Base-by-base conservation (phyloP, 2,329 filamentous ascomycete genomes). In the Sordariomycetes sp. region DNA sequence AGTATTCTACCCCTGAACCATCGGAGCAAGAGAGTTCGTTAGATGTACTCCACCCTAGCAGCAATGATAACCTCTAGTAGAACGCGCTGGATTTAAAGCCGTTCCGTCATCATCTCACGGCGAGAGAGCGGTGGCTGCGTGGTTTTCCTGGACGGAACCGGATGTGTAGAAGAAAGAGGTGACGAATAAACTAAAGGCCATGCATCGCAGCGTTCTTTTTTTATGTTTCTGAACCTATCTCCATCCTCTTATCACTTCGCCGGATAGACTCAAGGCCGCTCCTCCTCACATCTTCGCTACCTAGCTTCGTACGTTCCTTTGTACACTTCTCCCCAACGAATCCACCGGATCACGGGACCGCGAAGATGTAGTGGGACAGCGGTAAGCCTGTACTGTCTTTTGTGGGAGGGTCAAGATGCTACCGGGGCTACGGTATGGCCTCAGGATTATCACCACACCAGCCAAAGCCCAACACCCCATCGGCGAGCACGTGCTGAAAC, bases 1-100 rank as follows among this genome's bases (percentile, higher is more conserved):
- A 57, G 43, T 50, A 57, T 57, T 57, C 43, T 57, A 57, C 55
- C 55, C 43, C 28, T 57, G 43, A 57, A 57, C 55, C 55, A 57
- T 52, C 32, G 24, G 46, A 20, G 55, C 55, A 4, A 22, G 10
- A 6, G 20, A 40, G 16, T 18, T 46, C 16, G 16, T 46, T 43
- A 43, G 37, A 11, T 8, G 12, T 43, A 43, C 3, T 32, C 4
- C 28, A n/a, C 28, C 28, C 28, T 32, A 32, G 4, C 8, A 4
- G 28, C 4, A 8, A 32, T 32, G 8, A 32, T 32, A 32, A 32
- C 28, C 28, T 8, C 28, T 32, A 32, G 4, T 8, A 4, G 8
- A 32, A 32, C 28, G 8, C 8, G 8, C 28, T 8, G 28, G 28
- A 32, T 32, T 8, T 8, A 32, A 32, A 8, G 4, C 28, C 28